phyloP scores from a whole-genome alignment of 768 basidiomycete genomes.

The Mycena chlorophos region DNA sequence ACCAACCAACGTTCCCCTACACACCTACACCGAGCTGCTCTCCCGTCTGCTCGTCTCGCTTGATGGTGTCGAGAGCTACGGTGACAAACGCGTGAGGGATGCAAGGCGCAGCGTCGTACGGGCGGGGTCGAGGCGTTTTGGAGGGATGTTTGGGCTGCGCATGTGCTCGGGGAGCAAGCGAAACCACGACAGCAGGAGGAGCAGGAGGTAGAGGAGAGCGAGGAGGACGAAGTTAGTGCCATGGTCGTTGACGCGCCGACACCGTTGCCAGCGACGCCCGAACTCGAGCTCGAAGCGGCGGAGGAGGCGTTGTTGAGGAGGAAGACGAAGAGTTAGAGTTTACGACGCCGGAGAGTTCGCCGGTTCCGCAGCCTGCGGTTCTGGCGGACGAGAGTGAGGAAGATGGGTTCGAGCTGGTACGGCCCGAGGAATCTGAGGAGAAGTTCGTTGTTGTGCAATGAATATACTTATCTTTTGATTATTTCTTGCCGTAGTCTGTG shows the following conservation, averaged over 20 bases:
- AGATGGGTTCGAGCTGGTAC: too few relatives aligned
- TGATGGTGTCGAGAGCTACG: slow-evolving; percentile 68
- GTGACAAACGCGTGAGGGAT: slow-evolving; percentile 52
- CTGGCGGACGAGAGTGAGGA: too few relatives aligned
- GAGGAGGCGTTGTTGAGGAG: too few relatives aligned
- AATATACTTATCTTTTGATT: too few relatives aligned
- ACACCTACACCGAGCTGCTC: slow-evolving; percentile 62
- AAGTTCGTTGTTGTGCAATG: too few relatives aligned
- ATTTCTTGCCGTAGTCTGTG: too few relatives aligned
- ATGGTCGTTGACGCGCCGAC: slow-evolving; percentile 15
- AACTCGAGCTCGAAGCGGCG: neutral
- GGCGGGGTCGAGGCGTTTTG: slow-evolving; percentile 48
- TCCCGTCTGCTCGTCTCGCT: slow-evolving; percentile 63
- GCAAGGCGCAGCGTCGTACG: slow-evolving; percentile 53
- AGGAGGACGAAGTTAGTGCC: slow-evolving; percentile 18
- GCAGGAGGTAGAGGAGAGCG: slow-evolving; percentile 21
- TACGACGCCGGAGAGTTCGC: neutral
- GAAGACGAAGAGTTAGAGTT: neutral
- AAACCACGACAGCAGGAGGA: slow-evolving; percentile 8
- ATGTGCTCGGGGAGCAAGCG: too few relatives aligned
- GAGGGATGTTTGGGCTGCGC: slow-evolving; percentile 38
- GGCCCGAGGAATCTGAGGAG: too few relatives aligned
- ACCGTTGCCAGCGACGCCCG: neutral
- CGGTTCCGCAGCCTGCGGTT: neutral
- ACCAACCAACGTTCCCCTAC: slow-evolving; percentile 57